phyloP scores from a whole-genome alignment of 805 yeast species.

The Candida michaelii region DNA sequence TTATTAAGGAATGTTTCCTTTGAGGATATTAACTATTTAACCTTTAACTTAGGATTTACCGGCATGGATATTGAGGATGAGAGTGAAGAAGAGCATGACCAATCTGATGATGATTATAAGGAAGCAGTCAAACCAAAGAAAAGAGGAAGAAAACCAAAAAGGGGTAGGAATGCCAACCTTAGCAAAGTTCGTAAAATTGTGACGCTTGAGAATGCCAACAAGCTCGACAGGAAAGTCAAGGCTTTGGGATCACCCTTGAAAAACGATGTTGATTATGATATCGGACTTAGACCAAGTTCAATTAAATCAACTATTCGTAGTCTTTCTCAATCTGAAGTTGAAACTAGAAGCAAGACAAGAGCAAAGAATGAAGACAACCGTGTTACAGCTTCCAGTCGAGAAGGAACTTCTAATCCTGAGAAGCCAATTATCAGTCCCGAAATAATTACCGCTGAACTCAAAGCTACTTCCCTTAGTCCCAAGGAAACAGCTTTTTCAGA shows the following conservation, averaged over 20 bases:
- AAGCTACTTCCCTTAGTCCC: too few relatives aligned
- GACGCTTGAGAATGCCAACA: too few relatives aligned
- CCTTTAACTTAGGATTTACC: neutral
- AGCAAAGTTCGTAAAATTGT: too few relatives aligned
- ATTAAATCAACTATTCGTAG: constrained; percentile 3
- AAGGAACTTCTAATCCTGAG: too few relatives aligned
- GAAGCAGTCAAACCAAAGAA: neutral
- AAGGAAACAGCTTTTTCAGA: too few relatives aligned
- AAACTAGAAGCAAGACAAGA: too few relatives aligned
- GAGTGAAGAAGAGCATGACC: neutral
- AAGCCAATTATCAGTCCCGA: too few relatives aligned
- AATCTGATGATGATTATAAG: neutral
- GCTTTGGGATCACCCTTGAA: too few relatives aligned
- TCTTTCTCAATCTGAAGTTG: neutral
- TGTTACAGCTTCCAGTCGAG: too few relatives aligned
- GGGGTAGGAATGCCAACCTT: neutral
- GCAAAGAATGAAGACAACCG: too few relatives aligned
- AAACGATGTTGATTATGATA: neutral
- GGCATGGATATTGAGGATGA: neutral
- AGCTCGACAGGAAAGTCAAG: too few relatives aligned
- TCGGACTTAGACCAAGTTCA: constrained; percentile 6
- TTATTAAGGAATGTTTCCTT: constrained; percentile 3
- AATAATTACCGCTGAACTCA: too few relatives aligned
- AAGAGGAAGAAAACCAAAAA: constrained; percentile 1
- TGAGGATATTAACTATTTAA: constrained; percentile 4